Conservation (phyloP, 2,329 filamentous ascomycete genomes). For the Aspergillus japonicus region DNA sequence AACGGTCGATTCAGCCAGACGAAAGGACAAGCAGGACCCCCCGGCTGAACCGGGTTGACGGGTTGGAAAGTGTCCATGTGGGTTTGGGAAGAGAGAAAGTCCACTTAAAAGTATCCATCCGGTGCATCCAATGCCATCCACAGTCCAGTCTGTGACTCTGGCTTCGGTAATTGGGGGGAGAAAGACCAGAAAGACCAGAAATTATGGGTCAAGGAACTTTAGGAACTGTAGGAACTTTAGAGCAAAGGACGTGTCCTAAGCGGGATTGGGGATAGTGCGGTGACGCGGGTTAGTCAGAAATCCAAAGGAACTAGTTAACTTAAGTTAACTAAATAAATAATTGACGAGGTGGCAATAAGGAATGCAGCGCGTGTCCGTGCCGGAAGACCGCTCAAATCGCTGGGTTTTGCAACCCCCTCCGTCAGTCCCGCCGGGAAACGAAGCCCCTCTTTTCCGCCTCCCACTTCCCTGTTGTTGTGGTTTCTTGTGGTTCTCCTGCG, state of each 20-base stretch:
- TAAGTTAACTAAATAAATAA: too few relatives aligned
- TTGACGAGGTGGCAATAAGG: constrained; percentile 13
- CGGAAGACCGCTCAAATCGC: constrained; percentile 9
- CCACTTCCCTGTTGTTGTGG: constrained; percentile 7
- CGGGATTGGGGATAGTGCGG: constrained; percentile 10
- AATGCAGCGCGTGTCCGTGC: constrained; percentile 18
- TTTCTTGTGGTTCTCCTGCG: constrained; percentile 9
- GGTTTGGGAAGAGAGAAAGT: neutral
- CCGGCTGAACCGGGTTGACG: constrained; percentile 32
- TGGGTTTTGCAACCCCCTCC: constrained; percentile 17
- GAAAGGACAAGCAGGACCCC: constrained; percentile 14
- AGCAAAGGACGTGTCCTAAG: constrained; percentile 18
- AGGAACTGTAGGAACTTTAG: neutral
- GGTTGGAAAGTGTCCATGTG: constrained; percentile 18
- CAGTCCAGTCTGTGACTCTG: neutral
- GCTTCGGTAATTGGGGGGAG: neutral
- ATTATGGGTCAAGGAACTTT: constrained; percentile 13
- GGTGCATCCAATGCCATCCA: too few relatives aligned
- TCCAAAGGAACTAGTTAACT: too few relatives aligned
- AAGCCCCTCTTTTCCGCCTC: constrained; percentile 20
- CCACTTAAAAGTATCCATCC: too few relatives aligned
- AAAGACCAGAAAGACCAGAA: neutral
- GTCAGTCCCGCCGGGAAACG: constrained; percentile 16
- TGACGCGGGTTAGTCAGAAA: constrained; percentile 21
- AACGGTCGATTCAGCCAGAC: constrained; percentile 14